Evolutionary conservation across 2,329 filamentous ascomycete genomes (phyloP).

Genomic region (Aspergillus sp.): DNA sequence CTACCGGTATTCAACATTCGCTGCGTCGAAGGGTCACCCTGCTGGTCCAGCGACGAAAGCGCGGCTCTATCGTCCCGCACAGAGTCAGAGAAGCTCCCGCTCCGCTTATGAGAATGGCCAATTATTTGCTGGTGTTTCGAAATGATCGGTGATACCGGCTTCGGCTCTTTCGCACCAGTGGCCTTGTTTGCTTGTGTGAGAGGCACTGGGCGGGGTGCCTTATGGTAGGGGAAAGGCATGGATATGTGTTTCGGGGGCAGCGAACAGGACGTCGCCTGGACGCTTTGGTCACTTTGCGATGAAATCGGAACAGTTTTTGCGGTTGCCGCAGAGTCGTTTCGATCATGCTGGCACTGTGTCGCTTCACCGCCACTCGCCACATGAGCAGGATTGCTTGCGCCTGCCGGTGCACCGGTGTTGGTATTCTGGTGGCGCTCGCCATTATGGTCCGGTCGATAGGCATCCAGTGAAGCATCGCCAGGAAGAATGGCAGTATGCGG

Average conservation of each 20-base stretch:
- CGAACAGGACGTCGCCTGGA: constrained; percentile 52
- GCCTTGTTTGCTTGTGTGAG: constrained; percentile 10
- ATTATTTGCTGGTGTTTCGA: constrained; percentile 39
- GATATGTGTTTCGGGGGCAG: constrained; percentile 40
- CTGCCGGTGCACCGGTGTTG: constrained; percentile 4
- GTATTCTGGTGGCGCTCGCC: constrained; percentile 11
- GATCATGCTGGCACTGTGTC: constrained; percentile 19
- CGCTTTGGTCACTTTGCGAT: constrained; percentile 40
- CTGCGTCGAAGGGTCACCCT: constrained; percentile 41
- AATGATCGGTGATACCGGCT: constrained; percentile 21
- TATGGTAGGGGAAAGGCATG: constrained; percentile 21
- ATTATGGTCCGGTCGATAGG: constrained; percentile 27
- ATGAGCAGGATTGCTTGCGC: neutral
- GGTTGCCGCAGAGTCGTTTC: constrained; percentile 28
- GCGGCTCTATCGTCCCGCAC: constrained; percentile 57
- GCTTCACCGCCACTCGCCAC: neutral
- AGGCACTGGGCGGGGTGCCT: constrained; percentile 35
- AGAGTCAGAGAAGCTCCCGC: constrained; percentile 79
- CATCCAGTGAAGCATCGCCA: constrained; percentile 60
- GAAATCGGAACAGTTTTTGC: constrained; percentile 28
- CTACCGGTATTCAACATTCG: constrained; percentile 66
- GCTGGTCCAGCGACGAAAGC: constrained; percentile 36
- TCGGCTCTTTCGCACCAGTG: constrained; percentile 15
- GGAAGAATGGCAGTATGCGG: constrained; percentile 62
- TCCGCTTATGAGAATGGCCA: constrained; percentile 62